These are phyloP conservation scores for Penicillium corylophilum DNA, from an alignment of 2,329 filamentous ascomycete genomes.

Conservation along the genomic window DNA sequence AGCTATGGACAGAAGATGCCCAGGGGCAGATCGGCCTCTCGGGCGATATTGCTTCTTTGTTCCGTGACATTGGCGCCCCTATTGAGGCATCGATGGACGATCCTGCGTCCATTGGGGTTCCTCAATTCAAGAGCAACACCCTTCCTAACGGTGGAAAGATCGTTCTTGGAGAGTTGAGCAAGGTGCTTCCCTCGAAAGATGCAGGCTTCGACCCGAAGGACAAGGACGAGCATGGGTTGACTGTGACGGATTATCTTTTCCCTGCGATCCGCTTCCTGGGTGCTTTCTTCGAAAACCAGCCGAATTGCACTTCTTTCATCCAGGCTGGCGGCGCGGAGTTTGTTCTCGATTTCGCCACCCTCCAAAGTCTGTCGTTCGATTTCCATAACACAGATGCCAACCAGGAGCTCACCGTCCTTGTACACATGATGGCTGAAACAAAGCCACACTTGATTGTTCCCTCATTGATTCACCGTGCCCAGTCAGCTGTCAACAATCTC, in stretches of 20 bases:
- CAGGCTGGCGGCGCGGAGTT: slow-evolving; percentile 77
- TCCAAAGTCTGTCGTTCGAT: slow-evolving; percentile 75
- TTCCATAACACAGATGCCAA: slow-evolving; percentile 67
- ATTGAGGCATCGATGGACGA: slow-evolving; percentile 26
- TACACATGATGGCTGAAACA: slow-evolving; percentile 75
- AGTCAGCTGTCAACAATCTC: slow-evolving; percentile 67
- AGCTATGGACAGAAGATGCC: slow-evolving; percentile 65
- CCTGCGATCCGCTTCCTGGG: slow-evolving; percentile 74
- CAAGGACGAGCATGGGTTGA: slow-evolving; percentile 51
- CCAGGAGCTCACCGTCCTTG: slow-evolving; percentile 68
- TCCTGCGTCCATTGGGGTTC: slow-evolving; percentile 25
- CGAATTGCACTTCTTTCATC: slow-evolving; percentile 71
- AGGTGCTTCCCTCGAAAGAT: slow-evolving; percentile 26
- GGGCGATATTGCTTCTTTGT: slow-evolving; percentile 48
- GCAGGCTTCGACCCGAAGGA: slow-evolving; percentile 47
- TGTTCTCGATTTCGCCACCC: slow-evolving; percentile 77
- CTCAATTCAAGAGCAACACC: slow-evolving; percentile 26
- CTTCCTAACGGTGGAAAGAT: slow-evolving; percentile 42
- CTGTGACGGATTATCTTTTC: slow-evolving; percentile 68
- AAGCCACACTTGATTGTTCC: slow-evolving; percentile 80
- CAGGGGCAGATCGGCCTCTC: slow-evolving; percentile 61
- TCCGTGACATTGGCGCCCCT: slow-evolving; percentile 36
- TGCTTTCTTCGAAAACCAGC: slow-evolving; percentile 72
- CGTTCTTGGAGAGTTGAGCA: slow-evolving; percentile 29
- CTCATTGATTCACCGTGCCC: slow-evolving; percentile 72